phyloP scores from a whole-genome alignment of 495 filamentous ascomycete species.

The Xylaria longipes region DNA sequence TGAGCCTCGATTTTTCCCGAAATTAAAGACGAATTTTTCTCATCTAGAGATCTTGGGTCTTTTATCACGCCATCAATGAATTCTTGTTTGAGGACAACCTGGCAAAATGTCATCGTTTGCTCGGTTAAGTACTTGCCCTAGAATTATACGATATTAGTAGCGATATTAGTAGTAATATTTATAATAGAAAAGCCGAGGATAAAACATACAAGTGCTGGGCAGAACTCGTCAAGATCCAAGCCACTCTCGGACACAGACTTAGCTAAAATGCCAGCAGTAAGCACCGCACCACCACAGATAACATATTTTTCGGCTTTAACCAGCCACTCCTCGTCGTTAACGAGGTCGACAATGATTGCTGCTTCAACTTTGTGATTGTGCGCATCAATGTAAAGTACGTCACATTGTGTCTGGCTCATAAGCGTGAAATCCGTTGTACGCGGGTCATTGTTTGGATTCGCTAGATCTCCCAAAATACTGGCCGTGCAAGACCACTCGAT shows the following conservation, averaged over 20 bases:
- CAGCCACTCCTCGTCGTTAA: background rate
- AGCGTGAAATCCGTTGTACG: background rate
- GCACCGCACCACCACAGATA: background rate
- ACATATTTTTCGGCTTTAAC: background rate
- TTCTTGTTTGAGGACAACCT: background rate
- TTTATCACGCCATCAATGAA: background rate
- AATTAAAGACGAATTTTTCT: background rate
- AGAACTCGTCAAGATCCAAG: background rate
- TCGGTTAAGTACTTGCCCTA: slow-evolving; percentile 7
- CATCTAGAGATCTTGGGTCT: background rate
- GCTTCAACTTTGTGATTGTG: background rate
- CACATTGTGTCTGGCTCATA: background rate
- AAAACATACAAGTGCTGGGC: background rate
- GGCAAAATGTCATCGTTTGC: slow-evolving; percentile 1
- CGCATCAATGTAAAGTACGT: background rate
- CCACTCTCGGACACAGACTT: background rate
- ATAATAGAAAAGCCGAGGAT: background rate
- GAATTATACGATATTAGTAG: too few species aligned
- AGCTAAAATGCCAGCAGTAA: background rate
- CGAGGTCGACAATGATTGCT: background rate
- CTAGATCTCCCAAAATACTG: background rate
- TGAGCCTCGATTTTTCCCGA: background rate
- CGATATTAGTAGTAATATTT: too few species aligned
- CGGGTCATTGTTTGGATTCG: background rate
- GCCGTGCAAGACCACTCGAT: slow-evolving; percentile 2